Evolutionary conservation across 441 rosid genomes (phyloP).

Genomic region (Populus hybrid): DNA sequence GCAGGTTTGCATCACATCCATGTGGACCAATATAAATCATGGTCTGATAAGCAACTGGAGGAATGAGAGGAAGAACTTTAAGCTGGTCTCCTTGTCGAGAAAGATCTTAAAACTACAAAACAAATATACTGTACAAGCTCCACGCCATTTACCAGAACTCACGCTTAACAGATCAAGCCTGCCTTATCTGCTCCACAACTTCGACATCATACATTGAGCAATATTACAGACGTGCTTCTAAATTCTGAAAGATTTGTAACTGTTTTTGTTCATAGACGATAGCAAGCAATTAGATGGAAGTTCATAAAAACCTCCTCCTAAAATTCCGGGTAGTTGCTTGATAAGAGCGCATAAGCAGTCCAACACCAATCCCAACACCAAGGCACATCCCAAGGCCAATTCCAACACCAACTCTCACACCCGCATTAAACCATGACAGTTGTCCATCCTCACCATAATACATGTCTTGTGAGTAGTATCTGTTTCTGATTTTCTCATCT

Average conservation of each 20-base stretch:
- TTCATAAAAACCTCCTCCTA: constrained; percentile 78
- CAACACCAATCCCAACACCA: constrained; percentile 91
- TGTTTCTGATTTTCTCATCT: constrained; percentile 52
- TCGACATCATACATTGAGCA: constrained; percentile 5
- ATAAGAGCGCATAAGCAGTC: constrained; percentile 88
- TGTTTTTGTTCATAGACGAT: not conserved
- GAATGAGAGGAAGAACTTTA: constrained; percentile 8
- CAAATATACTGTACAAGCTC: constrained; percentile 24
- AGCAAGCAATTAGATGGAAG: not conserved
- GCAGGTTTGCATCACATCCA: not conserved
- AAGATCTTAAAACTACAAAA: constrained; percentile 9
- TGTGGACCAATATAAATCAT: not conserved
- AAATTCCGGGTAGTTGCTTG: constrained; percentile 85
- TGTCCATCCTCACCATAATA: constrained; percentile 88
- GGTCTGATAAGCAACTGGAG: constrained; percentile 4
- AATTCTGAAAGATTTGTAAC: constrained; percentile 17
- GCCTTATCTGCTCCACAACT: constrained; percentile 1
- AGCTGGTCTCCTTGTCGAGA: constrained; percentile 3
- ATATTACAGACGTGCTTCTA: constrained; percentile 24
- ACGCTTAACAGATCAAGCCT: constrained; percentile 2
- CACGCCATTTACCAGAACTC: constrained; percentile 21
- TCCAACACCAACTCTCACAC: too few species aligned
- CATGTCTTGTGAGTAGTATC: constrained; percentile 58
- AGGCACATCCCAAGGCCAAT: constrained; percentile 94
- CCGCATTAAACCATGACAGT: constrained; percentile 46